Conservation (phyloP, 345 rosid genomes). For the Lepidium africanum region DNA sequence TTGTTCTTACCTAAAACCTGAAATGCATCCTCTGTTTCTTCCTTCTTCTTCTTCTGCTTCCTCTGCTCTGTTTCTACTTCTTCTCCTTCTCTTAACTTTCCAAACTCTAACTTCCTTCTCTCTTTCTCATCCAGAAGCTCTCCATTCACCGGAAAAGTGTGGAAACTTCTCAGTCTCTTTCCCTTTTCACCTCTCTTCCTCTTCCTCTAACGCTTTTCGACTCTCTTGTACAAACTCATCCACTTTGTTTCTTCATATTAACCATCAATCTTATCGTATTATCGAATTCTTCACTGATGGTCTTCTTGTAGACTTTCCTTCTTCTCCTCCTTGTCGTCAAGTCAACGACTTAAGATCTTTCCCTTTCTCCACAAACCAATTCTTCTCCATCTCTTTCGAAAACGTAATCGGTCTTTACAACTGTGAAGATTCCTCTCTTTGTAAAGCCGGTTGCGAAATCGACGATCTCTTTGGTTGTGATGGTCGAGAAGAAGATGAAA, state of each 20-base stretch:
- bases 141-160: slow-evolving; percentile 42
- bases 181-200: slow-evolving; percentile 55
- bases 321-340: slow-evolving; percentile 50
- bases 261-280: slow-evolving; percentile 38
- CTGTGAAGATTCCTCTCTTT: slow-evolving; percentile 78
- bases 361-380: slow-evolving; percentile 34
- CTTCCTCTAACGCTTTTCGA: slow-evolving; percentile 38
- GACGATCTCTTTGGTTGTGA: slow-evolving; percentile 55
- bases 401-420: slow-evolving; percentile 72
- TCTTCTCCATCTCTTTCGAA: slow-evolving; percentile 56
- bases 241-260: slow-evolving; percentile 46
- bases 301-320: slow-evolving; percentile 60
- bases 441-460: slow-evolving; percentile 63
- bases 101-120: slow-evolving; percentile 28
- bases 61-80: slow-evolving; percentile 29
- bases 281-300: slow-evolving; percentile 68
- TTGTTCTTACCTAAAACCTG: neutral
- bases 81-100: slow-evolving; percentile 27
- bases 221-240: slow-evolving; percentile 63
- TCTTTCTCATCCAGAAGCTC: slow-evolving; percentile 27
- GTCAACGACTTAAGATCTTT: slow-evolving; percentile 58
- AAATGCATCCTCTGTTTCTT: slow-evolving; percentile 25
- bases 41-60: slow-evolving; percentile 32
- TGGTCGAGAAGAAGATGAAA: slow-evolving; percentile 31
- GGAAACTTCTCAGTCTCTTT: slow-evolving; percentile 50